Evolutionary conservation across 2,329 filamentous ascomycete species (phyloP), one percentile per base, ranked within the genome.

Genomic region (Trichoderma guizhouense): DNA sequence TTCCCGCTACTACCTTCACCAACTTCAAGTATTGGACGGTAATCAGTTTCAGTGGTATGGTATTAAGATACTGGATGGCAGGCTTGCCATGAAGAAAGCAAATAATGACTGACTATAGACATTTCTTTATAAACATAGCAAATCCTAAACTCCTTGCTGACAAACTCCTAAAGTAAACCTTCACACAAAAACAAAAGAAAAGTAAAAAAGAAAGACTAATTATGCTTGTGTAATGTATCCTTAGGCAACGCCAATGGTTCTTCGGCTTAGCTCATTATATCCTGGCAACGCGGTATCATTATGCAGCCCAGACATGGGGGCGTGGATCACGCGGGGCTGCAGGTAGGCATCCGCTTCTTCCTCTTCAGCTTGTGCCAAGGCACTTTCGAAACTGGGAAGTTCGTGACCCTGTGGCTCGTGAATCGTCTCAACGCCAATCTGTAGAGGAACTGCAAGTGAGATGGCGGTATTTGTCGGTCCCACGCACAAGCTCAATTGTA

Each of bases 351-450:
- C 84, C 11, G 80, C 82, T 24, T 84, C 84, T 3, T 83, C 83
- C 69, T 83, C 83, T 71, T 85, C 82, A 11, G 77, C 76, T 68
- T 80, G 77, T 1, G 81, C 81, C 73, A 86, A 79, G 28, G 82
- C 84, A 9, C 81, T 81, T 75, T 88, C 87, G 72, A 88, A 89
- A 69, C 80, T 85, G 3, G 87, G 87, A 53, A 85, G 80, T 4
- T 81, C 82, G 43, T 76, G 78, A 15, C 76, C 78, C 6, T 76
- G 74, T 11, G 79, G 76, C n/a, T 80, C 76, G 66, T 80, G 74
- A 14, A 79, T 74, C 24, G 76, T 79, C 74, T 83, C 82, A 26
- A 87, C 83, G 2, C 83, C 85, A 58, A 89, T 76, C 79, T 89
- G 87, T 58, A 89, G 74, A 7, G 87, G 87, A 55, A 89, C 76